These are phyloP conservation scores for Talaromyces sp. DNA, from an alignment of 2,329 filamentous ascomycete species.

Conservation along the genomic window DNA sequence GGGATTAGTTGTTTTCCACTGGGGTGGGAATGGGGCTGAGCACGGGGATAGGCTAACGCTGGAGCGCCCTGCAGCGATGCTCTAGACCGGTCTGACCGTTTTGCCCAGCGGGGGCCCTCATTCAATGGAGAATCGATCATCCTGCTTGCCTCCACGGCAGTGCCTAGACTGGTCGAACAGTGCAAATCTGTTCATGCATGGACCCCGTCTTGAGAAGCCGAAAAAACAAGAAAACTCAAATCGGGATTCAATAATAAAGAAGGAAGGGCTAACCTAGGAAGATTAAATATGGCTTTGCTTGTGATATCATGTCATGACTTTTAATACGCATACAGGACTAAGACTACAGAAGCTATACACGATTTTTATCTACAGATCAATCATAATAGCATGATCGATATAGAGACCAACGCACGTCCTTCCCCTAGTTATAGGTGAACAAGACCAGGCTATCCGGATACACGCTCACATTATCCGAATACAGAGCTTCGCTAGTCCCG, in stretches of 20 bases:
- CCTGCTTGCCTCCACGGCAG: neutral
- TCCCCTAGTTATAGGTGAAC: constrained; percentile 25
- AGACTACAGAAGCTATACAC: neutral
- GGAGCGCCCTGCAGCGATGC: neutral
- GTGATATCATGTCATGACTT: neutral
- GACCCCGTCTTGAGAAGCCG: neutral
- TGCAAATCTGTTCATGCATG: neutral
- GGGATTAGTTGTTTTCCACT: neutral
- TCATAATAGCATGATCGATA: neutral
- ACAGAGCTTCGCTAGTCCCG: constrained; percentile 39
- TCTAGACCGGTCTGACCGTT: neutral
- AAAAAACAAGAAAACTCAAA: neutral
- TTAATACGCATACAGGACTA: neutral
- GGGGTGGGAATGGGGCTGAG: neutral
- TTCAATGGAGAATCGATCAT: neutral
- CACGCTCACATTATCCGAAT: constrained; percentile 44
- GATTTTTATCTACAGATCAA: neutral
- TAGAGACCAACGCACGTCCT: neutral
- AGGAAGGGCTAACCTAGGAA: neutral
- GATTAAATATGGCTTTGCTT: neutral
- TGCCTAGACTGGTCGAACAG: neutral
- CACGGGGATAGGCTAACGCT: neutral
- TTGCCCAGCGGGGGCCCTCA: neutral
- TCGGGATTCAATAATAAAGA: neutral
- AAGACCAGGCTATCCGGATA: constrained; percentile 42